These are phyloP conservation scores for Cyberlindnera amylophila DNA, from an alignment of 805 yeast species.

Conservation along the genomic window DNA sequence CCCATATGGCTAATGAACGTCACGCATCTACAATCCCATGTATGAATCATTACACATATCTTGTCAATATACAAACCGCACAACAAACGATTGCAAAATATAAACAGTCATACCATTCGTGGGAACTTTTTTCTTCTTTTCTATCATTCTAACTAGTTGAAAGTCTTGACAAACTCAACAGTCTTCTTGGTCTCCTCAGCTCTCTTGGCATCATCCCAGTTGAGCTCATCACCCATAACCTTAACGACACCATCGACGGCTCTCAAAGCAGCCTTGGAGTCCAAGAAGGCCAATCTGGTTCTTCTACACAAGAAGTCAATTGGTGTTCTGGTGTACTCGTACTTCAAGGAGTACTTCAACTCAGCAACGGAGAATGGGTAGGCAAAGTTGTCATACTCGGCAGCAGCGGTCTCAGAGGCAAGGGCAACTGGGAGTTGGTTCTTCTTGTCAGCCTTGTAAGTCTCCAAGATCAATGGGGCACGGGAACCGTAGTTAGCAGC, in stretches of 20 bases:
- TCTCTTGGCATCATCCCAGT: conserved; percentile 65
- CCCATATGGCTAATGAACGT: too few relatives aligned
- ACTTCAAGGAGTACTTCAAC: conserved; percentile 70
- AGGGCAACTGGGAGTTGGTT: conserved; percentile 67
- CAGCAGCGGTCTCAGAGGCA: conserved; percentile 36
- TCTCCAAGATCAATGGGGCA: conserved; percentile 70
- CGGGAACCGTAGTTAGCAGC: conserved; percentile 87
- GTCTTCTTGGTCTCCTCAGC: conserved; percentile 50
- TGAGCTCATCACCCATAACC: conserved; percentile 74
- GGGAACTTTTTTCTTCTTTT: background rate
- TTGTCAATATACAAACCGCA: conserved; percentile 3
- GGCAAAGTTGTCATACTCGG: conserved; percentile 50
- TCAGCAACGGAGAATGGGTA: conserved; percentile 92
- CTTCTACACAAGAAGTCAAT: conserved; percentile 90
- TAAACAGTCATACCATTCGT: background rate
- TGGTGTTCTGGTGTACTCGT: conserved; percentile 87
- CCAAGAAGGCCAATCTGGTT: conserved; percentile 87
- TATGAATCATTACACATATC: background rate
- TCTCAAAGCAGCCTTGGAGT: conserved; percentile 74
- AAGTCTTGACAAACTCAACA: conserved; percentile 52
- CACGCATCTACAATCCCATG: too few relatives aligned
- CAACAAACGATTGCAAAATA: background rate
- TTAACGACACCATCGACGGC: conserved; percentile 85
- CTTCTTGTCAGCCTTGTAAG: conserved; percentile 43
- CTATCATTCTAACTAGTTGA: conserved; percentile 14